These are phyloP conservation scores for Jacaranda copaia DNA, from an alignment of 257 asterid genomes.

Conservation along the genomic window DNA sequence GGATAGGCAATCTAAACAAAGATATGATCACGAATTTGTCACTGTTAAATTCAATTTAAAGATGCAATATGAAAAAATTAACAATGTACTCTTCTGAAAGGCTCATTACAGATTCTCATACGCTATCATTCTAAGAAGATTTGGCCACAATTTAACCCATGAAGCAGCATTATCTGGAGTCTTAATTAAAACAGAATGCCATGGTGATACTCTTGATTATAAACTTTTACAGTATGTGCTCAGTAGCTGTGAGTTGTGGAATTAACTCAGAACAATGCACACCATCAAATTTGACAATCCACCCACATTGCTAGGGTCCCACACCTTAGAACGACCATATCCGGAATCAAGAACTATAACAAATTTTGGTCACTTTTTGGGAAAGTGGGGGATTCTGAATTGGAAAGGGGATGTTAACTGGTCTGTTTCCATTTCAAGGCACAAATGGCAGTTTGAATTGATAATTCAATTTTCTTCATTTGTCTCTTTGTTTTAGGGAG, in stretches of 20 bases:
- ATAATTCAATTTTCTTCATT: background rate
- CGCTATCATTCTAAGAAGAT: background rate
- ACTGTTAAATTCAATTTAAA: constrained; percentile 9
- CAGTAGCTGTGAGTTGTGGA: background rate
- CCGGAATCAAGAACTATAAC: background rate
- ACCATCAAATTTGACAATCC: background rate
- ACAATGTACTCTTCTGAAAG: background rate
- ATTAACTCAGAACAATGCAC: background rate
- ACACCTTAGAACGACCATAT: too few species aligned
- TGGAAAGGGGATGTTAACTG: background rate
- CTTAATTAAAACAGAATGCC: background rate
- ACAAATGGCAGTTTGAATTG: background rate
- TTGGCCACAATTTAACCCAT: background rate
- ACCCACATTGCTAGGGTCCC: too few species aligned
- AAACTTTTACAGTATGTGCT: background rate
- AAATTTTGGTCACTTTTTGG: background rate
- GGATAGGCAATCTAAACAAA: constrained; percentile 12
- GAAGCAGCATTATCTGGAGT: background rate
- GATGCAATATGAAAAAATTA: background rate
- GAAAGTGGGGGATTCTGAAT: background rate
- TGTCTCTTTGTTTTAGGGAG: background rate
- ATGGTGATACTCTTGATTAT: background rate
- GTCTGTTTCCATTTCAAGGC: background rate
- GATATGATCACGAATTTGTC: background rate
- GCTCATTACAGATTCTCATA: background rate